Percentiles rank a stretch among this genome's conserved stretches.
These are phyloP conservation scores for Diaporthe citri DNA, from an alignment of 2,329 filamentous ascomycete genomes.

Conservation along the genomic window DNA sequence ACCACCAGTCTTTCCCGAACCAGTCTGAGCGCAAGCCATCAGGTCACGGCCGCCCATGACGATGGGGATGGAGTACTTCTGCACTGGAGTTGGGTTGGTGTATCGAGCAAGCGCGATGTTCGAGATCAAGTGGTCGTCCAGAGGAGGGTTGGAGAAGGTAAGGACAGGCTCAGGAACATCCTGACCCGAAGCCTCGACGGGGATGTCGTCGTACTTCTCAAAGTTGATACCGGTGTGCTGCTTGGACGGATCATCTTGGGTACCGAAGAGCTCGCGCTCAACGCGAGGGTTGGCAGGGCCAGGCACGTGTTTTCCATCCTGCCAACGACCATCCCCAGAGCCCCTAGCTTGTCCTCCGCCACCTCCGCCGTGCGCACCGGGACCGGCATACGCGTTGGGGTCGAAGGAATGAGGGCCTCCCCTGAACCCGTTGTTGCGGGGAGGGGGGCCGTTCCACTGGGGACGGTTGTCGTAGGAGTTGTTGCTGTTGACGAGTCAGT, in stretches of 20 bases:
- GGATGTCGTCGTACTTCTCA: conserved; percentile 99
- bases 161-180: conserved; percentile 93
- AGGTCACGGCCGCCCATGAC: conserved; percentile 98
- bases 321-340: conserved; percentile 96
- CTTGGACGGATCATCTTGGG: conserved; percentile 91
- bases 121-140: conserved; percentile 91
- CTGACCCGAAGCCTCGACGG: conserved; percentile 94
- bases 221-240: conserved; percentile 99
- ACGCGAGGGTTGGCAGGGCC: conserved; percentile 89
- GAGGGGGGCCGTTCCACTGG: conserved; percentile 39
- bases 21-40: conserved; percentile 99
- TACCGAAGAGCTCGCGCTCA: conserved; percentile 96
- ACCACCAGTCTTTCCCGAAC: conserved; percentile 99
- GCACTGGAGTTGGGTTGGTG: conserved; percentile 95
- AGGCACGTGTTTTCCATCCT: conserved; percentile 81
- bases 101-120: conserved; percentile 97
- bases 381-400: conserved; percentile 69
- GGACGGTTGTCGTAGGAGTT: conserved; percentile 58
- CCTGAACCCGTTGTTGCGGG: conserved; percentile 46
- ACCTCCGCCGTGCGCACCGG: conserved; percentile 46
- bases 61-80: conserved; percentile 99
- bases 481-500: conserved; percentile 52
- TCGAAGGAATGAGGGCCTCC: conserved; percentile 62
- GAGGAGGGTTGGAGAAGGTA: conserved; percentile 91
- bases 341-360: conserved; percentile 74